Conservation (phyloP, 208 protist species). For the Crithidia acanthocephali region DNA sequence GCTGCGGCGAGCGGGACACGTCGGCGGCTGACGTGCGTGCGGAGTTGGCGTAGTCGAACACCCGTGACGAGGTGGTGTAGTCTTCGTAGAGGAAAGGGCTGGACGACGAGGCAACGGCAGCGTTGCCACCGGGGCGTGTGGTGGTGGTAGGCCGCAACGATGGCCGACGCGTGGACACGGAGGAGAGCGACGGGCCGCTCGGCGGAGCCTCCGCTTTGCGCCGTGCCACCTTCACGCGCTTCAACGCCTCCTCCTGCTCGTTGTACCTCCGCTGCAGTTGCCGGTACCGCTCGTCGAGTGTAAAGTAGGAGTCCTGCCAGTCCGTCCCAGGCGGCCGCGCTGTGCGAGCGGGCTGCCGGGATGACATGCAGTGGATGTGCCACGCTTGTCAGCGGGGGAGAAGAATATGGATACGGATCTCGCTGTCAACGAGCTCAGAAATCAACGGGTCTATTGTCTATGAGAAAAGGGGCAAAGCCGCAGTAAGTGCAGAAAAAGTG, state of each 20-base stretch:
- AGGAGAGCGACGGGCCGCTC: constrained; percentile 29
- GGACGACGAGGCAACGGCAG: not conserved
- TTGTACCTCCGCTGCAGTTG: constrained; percentile 75
- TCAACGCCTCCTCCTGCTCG: constrained; percentile 79
- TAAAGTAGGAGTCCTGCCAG: constrained; percentile 87
- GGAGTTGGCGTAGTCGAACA: too few relatives aligned
- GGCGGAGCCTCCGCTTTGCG: constrained; percentile 39
- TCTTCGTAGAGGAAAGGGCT: not conserved
- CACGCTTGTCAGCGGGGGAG: too few relatives aligned
- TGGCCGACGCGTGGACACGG: constrained; percentile 10
- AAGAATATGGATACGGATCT: too few relatives aligned
- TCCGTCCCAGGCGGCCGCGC: constrained; percentile 59
- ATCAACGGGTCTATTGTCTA: too few relatives aligned
- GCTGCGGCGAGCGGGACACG: not conserved
- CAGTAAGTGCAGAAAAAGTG: too few relatives aligned
- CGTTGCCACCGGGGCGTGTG: not conserved
- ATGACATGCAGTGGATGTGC: constrained; percentile 18
- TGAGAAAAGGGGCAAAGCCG: too few relatives aligned
- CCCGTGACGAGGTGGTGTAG: too few relatives aligned
- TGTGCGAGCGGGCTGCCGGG: constrained; percentile 3
- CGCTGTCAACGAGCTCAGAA: too few relatives aligned
- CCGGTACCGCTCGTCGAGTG: constrained; percentile 79
- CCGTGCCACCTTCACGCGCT: constrained; percentile 67
- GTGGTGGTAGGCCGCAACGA: not conserved
- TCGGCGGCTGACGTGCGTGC: not conserved